Base-by-base conservation (phyloP, 129 eudicot species). In the Glebionis coronaria region DNA sequence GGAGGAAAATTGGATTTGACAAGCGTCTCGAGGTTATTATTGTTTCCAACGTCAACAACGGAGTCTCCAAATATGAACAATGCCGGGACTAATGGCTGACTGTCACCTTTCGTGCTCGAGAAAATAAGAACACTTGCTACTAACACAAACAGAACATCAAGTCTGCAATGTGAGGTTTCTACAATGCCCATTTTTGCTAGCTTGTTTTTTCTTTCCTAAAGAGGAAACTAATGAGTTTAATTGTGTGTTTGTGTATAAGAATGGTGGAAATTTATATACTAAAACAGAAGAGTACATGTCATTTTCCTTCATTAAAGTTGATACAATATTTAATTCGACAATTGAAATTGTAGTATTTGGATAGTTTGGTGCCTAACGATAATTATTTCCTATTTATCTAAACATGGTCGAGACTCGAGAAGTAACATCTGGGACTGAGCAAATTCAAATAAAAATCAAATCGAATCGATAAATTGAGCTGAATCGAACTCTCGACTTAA, bases 61-160 rank as follows among this genome's bases (percentile, higher is more conserved):
- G 98, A 92, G 81, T 92, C 98, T 1, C 98, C 96, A 65, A 92
- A 92, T 68, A 88, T 71, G 76, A 85, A 79, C 2, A 92, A 31
- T 61, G 95, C 96, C 0, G 98, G 96, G 44, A 92, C 95, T n/a
- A 88, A 77, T 8, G 98, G 81, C 40, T 92, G 96, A 59, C 82
- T 80, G 61, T 73, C 73, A 12, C 47, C 79, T 68, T 15, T 65
- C 0, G 12, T 53, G 40, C 12, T 57, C 20, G 63, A 46, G 44
- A 51, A 61, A n/a, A 29, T 4, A 53, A 75, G 42, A 1, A 71
- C 58, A n/a, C 27, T 27, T 6, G 60, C 46, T 5, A 69, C 8
- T 3, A 72, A 55, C 13, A 74, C 28, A 73, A 63, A 12, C 40
- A 65, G 18, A 15, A 38, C 46, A 56, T 46, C 9, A 69, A 31